Percentiles rank a stretch among this genome's conserved stretches.
phyloP scores from a whole-genome alignment of 192 early-diverging fungal genomes.

The Neocallimastix lanati region DNA sequence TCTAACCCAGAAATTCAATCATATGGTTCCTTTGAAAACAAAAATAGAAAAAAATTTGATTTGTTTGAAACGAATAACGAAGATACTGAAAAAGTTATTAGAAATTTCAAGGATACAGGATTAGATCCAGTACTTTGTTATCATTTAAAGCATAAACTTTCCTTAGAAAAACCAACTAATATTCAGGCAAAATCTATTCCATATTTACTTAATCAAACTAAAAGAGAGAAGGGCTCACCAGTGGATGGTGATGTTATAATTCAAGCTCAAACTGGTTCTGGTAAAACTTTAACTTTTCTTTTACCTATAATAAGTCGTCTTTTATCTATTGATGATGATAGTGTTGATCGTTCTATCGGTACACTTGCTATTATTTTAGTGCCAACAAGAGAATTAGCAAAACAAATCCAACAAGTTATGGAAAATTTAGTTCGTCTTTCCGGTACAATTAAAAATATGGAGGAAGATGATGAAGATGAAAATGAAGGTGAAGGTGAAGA shows the following conservation, averaged over 20 bases:
- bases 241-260: constrained; percentile 63
- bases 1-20: not conserved
- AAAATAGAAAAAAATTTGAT: not conserved
- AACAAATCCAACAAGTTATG: constrained; percentile 73
- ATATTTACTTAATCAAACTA: constrained; percentile 33
- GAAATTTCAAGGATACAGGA: constrained; percentile 60
- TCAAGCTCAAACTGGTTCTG: constrained; percentile 91
- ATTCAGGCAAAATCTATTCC: constrained; percentile 83
- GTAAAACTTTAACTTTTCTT: constrained; percentile 89
- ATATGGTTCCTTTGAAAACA: not conserved
- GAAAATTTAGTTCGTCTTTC: constrained; percentile 33
- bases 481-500: not conserved
- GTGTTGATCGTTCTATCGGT: constrained; percentile 56
- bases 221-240: constrained; percentile 17
- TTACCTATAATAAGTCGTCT: constrained; percentile 80
- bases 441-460: not conserved
- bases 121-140: constrained; percentile 46
- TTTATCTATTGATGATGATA: constrained; percentile 37
- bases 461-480: not conserved
- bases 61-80: not conserved
- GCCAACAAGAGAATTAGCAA: constrained; percentile 94
- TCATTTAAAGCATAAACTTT: constrained; percentile 53
- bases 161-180: constrained; percentile 59
- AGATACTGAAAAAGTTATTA: not conserved
- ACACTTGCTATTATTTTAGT: constrained; percentile 81